Conservation (phyloP, 2,329 filamentous ascomycete species). For the Fusarium clavum region DNA sequence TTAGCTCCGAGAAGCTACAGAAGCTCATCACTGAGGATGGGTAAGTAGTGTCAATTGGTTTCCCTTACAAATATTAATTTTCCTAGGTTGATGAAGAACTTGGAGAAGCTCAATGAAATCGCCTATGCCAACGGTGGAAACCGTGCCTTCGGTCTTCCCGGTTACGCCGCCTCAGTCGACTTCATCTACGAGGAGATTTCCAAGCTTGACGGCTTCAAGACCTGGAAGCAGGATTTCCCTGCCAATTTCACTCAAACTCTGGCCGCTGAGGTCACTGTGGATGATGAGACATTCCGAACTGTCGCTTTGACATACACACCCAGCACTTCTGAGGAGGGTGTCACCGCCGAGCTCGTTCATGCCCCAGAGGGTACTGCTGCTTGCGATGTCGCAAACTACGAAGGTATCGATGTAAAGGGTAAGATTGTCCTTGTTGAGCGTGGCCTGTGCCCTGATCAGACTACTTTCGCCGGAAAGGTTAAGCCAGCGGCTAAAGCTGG, state of each 20-base stretch:
- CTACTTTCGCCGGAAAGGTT: slow-evolving; percentile 49
- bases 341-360: slow-evolving; percentile 44
- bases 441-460: slow-evolving; percentile 46
- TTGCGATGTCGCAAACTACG: slow-evolving; percentile 46
- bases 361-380: slow-evolving; percentile 45
- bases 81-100: slow-evolving; percentile 41
- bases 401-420: slow-evolving; percentile 41
- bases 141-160: slow-evolving; percentile 48
- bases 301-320: slow-evolving; percentile 50
- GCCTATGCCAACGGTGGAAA: slow-evolving; percentile 50
- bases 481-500: slow-evolving; percentile 48
- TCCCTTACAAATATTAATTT: neutral
- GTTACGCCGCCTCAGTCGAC: slow-evolving; percentile 52
- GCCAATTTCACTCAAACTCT: slow-evolving; percentile 44
- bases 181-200: slow-evolving; percentile 47
- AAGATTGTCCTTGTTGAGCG: slow-evolving; percentile 51
- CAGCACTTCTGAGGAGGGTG: slow-evolving; percentile 47
- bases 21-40: slow-evolving; percentile 43
- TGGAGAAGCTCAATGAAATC: slow-evolving; percentile 47
- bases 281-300: slow-evolving; percentile 42
- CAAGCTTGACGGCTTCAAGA: slow-evolving; percentile 44
- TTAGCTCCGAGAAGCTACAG: slow-evolving; percentile 42
- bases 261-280: slow-evolving; percentile 43
- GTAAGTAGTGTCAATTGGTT: neutral
- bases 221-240: slow-evolving; percentile 49